Percentiles rank a stretch among this genome's conserved stretches.
These are phyloP conservation scores for Irineochytrium annulatum DNA, from an alignment of 192 early-diverging fungal species.

Conservation along the genomic window DNA sequence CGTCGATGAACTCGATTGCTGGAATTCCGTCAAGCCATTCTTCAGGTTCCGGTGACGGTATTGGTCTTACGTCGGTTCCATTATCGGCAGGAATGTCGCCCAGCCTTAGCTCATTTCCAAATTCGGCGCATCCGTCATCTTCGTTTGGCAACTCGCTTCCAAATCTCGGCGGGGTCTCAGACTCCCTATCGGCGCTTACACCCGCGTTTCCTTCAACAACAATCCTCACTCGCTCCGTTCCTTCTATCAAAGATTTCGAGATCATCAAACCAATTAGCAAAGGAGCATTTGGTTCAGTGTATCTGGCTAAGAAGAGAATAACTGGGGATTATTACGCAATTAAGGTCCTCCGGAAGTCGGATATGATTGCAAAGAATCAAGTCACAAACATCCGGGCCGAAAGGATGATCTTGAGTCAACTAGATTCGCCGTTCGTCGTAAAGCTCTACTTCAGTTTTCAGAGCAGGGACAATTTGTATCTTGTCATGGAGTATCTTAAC, in stretches of 20 bases:
- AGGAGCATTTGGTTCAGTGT: conserved; percentile 85
- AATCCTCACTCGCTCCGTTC: conserved; percentile 42
- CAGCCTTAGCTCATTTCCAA: neutral
- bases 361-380: conserved; percentile 91
- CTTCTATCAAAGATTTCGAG: conserved; percentile 83
- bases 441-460: conserved; percentile 84
- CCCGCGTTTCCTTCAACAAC: neutral
- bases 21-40: neutral
- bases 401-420: conserved; percentile 83
- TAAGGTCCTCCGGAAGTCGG: conserved; percentile 79
- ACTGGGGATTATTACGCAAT: conserved; percentile 87
- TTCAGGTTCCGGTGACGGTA: neutral
- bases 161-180: neutral
- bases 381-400: conserved; percentile 87
- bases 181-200: neutral
- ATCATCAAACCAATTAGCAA: conserved; percentile 89
- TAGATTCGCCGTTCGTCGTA: conserved; percentile 80
- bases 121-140: too few relatives aligned
- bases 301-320: conserved; percentile 74
- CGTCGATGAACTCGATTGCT: conserved; percentile 3
- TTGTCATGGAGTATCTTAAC: conserved; percentile 86
- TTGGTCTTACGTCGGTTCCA: neutral
- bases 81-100: neutral
- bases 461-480: conserved; percentile 74
- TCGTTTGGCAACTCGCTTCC: neutral